phyloP scores from a whole-genome alignment of 257 asterid genomes.

The Orobanche coerulescens region DNA sequence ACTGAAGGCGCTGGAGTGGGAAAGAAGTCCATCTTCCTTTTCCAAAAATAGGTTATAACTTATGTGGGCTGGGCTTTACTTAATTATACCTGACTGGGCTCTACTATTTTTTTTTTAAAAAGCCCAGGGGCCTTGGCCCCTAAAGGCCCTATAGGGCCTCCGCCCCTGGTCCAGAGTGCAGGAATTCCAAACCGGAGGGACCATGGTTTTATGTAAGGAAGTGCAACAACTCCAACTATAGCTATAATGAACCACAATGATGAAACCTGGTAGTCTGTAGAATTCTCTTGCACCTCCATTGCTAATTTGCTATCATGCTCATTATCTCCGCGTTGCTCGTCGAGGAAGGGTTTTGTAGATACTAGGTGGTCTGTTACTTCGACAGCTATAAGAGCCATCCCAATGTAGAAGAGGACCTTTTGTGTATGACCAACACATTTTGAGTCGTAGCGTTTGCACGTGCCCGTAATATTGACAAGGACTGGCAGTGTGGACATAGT shows the following conservation, averaged over 20 bases:
- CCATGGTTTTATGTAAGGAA: constrained; percentile 55
- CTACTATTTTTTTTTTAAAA: no score
- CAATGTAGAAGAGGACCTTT: constrained; percentile 35
- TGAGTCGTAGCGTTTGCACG: constrained; percentile 35
- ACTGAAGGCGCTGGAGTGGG: no score
- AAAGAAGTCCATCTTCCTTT: no score
- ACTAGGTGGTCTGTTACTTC: constrained; percentile 36
- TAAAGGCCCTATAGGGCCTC: no score
- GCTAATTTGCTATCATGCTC: neutral
- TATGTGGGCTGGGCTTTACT: no score
- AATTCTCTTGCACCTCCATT: neutral
- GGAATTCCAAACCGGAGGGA: constrained; percentile 42
- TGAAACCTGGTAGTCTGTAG: neutral
- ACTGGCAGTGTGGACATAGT: constrained; percentile 53
- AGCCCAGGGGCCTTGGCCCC: no score
- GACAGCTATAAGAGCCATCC: constrained; percentile 36
- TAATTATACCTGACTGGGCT: no score
- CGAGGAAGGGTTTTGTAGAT: constrained; percentile 23
- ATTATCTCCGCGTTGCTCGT: constrained; percentile 17
- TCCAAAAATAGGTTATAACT: no score
- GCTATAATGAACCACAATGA: constrained; percentile 15
- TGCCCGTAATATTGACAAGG: constrained; percentile 28
- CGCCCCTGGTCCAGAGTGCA: no score
- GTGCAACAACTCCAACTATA: constrained; percentile 32
- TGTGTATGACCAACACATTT: constrained; percentile 44